phyloP scores from a whole-genome alignment of 2,329 filamentous ascomycete genomes.

The Alternaria brassicae region DNA sequence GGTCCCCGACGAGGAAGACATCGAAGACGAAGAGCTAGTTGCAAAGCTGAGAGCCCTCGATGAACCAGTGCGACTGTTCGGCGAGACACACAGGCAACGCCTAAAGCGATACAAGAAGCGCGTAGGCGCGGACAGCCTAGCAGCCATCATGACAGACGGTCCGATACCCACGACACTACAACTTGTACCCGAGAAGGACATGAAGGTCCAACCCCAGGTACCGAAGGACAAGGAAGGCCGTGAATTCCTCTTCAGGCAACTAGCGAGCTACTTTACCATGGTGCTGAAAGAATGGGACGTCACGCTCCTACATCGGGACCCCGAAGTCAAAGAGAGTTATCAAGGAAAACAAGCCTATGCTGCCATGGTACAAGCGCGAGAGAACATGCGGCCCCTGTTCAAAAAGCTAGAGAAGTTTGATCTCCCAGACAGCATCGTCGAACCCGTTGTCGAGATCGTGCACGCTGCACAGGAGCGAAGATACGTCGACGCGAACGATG shows the following conservation, averaged over 20 bases:
- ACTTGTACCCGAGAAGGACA: slow-evolving; percentile 82
- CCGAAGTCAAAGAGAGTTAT: slow-evolving; percentile 71
- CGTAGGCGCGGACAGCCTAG: slow-evolving; percentile 52
- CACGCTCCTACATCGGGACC: slow-evolving; percentile 70
- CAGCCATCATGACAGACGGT: slow-evolving; percentile 66
- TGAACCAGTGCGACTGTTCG: slow-evolving; percentile 80
- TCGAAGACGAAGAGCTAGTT: slow-evolving; percentile 74
- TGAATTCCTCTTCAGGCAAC: slow-evolving; percentile 80
- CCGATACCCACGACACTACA: slow-evolving; percentile 87
- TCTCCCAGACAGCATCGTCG: slow-evolving; percentile 78
- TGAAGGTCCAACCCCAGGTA: slow-evolving; percentile 74
- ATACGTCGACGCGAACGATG: slow-evolving; percentile 96
- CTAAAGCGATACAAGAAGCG: slow-evolving; percentile 75
- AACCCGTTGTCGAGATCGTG: slow-evolving; percentile 89
- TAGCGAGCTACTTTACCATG: slow-evolving; percentile 96
- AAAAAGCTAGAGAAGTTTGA: slow-evolving; percentile 84
- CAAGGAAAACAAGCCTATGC: slow-evolving; percentile 82
- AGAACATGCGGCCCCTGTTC: slow-evolving; percentile 90
- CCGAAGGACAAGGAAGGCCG: slow-evolving; percentile 70
- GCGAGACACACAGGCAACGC: slow-evolving; percentile 74
- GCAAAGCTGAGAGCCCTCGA: slow-evolving; percentile 72
- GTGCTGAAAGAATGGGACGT: slow-evolving; percentile 86
- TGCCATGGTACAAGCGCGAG: slow-evolving; percentile 84
- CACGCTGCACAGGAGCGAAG: slow-evolving; percentile 85
- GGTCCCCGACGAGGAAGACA: slow-evolving; percentile 63